These are phyloP conservation scores for Epichloe gansuensis DNA, from an alignment of 2,329 filamentous ascomycete genomes.

Conservation along the genomic window DNA sequence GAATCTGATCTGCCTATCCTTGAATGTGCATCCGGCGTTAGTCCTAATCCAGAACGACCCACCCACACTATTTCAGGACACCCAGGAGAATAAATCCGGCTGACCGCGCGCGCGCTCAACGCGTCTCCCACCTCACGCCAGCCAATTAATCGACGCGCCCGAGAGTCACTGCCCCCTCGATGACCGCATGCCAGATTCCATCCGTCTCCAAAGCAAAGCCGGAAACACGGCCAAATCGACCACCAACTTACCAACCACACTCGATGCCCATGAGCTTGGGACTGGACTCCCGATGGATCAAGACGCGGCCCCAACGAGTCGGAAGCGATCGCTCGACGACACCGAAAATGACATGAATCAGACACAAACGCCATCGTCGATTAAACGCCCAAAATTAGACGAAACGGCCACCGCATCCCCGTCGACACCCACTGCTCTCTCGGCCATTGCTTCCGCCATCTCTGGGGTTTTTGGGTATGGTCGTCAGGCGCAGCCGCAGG, in stretches of 20 bases:
- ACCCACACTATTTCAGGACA: not conserved
- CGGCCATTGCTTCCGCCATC: slow-evolving; percentile 20
- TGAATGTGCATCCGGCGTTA: no score
- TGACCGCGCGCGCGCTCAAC: slow-evolving; percentile 3
- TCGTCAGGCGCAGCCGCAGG: slow-evolving; percentile 8
- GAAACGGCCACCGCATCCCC: slow-evolving; percentile 13
- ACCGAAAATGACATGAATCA: slow-evolving; percentile 12
- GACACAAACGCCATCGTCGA: slow-evolving; percentile 15
- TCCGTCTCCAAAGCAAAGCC: not conserved
- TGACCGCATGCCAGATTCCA: not conserved
- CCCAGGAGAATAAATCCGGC: not conserved
- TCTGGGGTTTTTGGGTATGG: slow-evolving; percentile 16
- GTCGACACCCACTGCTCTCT: slow-evolving; percentile 19
- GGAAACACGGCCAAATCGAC: not conserved
- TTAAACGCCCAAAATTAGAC: slow-evolving; percentile 22
- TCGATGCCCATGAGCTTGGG: not conserved
- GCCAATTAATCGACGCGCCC: not conserved
- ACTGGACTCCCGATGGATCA: slow-evolving; percentile 14
- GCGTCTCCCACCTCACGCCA: slow-evolving; percentile 3
- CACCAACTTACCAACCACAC: not conserved
- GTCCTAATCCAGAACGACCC: no score
- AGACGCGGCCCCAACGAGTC: slow-evolving; percentile 10
- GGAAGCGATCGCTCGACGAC: slow-evolving; percentile 7
- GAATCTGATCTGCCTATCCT: no score
- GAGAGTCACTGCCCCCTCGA: not conserved